These are phyloP conservation scores for Borealophlyctis nickersoniae DNA, from an alignment of 192 early-diverging fungal species.

Conservation along the genomic window DNA sequence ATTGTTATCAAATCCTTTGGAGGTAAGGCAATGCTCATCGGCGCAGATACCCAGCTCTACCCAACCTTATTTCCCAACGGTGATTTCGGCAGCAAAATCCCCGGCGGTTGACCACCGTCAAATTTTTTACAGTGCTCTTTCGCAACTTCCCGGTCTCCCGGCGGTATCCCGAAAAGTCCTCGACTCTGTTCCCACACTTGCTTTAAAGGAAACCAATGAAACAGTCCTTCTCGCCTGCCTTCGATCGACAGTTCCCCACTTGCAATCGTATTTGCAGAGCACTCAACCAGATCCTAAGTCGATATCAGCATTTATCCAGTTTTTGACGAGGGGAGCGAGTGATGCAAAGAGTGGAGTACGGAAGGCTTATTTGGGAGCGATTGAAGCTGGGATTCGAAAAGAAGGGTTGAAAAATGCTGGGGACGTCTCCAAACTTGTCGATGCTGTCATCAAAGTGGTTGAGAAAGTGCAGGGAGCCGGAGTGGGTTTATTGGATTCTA, in stretches of 20 bases:
- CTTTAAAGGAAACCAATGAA: slow-evolving; percentile 77
- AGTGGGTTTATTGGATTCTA: slow-evolving; percentile 44
- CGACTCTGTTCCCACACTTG: slow-evolving; percentile 62
- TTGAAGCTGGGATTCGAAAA: slow-evolving; percentile 58
- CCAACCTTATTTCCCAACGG: slow-evolving; percentile 22
- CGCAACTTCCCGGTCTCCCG: slow-evolving; percentile 36
- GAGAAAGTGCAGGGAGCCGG: slow-evolving; percentile 44
- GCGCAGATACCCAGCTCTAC: slow-evolving; percentile 6
- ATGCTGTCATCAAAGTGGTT: slow-evolving; percentile 45
- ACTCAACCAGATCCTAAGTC: slow-evolving; percentile 37
- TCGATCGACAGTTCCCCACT: slow-evolving; percentile 55
- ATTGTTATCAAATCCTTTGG: slow-evolving; percentile 55
- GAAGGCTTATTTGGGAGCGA: slow-evolving; percentile 62
- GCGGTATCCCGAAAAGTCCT: slow-evolving; percentile 50
- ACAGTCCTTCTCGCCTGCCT: slow-evolving; percentile 59
- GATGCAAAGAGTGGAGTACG: slow-evolving; percentile 61
- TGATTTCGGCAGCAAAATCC: slow-evolving; percentile 23
- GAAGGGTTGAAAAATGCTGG: slow-evolving; percentile 20
- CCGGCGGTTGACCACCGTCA: slow-evolving; percentile 68
- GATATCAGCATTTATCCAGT: slow-evolving; percentile 42
- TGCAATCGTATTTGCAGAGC: slow-evolving; percentile 40
- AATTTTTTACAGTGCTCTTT: slow-evolving; percentile 57
- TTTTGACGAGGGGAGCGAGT: slow-evolving; percentile 51
- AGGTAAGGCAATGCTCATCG: slow-evolving; percentile 16
- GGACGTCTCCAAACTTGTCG: slow-evolving; percentile 42